Percentiles rank a stretch among this genome's conserved stretches.
Evolutionary conservation across 305 asterid genomes (phyloP).

Genomic region (Fraxinus floribunda): DNA sequence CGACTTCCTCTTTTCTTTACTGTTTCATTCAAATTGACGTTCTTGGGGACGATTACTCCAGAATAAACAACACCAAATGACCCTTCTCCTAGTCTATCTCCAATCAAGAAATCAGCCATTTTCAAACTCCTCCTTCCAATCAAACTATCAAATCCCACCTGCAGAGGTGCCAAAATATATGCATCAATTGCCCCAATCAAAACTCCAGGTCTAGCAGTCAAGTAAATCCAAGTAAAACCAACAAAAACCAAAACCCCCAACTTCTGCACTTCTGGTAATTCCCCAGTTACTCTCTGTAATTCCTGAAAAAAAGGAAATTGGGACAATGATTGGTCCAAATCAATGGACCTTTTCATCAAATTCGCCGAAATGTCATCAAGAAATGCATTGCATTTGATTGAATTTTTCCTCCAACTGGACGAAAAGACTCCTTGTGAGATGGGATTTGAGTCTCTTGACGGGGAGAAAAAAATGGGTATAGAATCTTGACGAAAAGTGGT

Average conservation of each 20-base stretch:
- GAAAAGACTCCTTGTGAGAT: conserved; percentile 18
- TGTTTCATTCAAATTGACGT: conserved; percentile 44
- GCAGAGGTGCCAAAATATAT: conserved; percentile 76
- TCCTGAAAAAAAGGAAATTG: conserved; percentile 47
- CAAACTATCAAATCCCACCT: conserved; percentile 62
- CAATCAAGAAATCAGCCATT: conserved; percentile 70
- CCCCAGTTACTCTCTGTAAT: conserved; percentile 38
- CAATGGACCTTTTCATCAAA: conserved; percentile 27
- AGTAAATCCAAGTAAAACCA: conserved; percentile 71
- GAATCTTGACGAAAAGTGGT: conserved; percentile 47
- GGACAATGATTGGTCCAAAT: conserved; percentile 39
- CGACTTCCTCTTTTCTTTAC: conserved; percentile 37
- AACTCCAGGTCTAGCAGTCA: conserved; percentile 92
- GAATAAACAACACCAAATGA: conserved; percentile 88
- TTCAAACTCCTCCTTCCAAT: conserved; percentile 71
- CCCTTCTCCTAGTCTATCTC: conserved; percentile 83
- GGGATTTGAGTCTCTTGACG: conserved; percentile 27
- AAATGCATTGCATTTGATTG: conserved; percentile 47
- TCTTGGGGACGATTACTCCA: conserved; percentile 77
- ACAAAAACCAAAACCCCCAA: conserved; percentile 54
- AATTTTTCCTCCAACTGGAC: conserved; percentile 32
- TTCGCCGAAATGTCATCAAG: conserved; percentile 43
- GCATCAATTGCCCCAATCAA: conserved; percentile 84
- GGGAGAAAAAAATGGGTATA: conserved; percentile 36
- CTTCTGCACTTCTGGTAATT: conserved; percentile 52